These are phyloP conservation scores for Gelatoporia subvermispora DNA, from an alignment of 768 basidiomycete genomes.

Conservation along the genomic window DNA sequence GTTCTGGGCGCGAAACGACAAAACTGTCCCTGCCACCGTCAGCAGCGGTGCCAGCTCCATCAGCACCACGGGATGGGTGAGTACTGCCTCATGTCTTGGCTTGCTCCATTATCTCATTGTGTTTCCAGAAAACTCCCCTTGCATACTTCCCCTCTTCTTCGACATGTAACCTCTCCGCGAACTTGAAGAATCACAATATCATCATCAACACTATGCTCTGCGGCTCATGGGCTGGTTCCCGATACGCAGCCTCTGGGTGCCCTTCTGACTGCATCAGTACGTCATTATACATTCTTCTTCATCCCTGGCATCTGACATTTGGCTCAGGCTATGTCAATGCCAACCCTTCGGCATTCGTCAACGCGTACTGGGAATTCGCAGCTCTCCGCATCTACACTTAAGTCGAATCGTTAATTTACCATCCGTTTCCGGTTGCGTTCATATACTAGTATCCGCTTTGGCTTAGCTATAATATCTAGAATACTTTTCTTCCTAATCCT, in stretches of 20 bases:
- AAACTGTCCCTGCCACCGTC: constrained; percentile 42
- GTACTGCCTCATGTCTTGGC: constrained; percentile 7
- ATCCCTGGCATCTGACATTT: background rate
- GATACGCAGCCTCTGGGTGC: background rate
- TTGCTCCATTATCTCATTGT: no score
- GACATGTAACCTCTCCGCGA: constrained; percentile 33
- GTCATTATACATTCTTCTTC: background rate
- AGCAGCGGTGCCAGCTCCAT: constrained; percentile 33
- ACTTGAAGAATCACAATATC: constrained; percentile 32
- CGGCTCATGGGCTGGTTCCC: constrained; percentile 6
- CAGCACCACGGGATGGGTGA: constrained; percentile 51
- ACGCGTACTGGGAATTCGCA: constrained; percentile 48
- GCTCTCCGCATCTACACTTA: background rate
- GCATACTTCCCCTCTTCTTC: constrained; percentile 28
- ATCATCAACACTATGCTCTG: constrained; percentile 25
- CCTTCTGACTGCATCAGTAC: constrained; percentile 2
- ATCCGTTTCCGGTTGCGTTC: no score
- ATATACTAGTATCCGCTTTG: no score
- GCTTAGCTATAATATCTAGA: no score
- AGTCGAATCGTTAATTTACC: no score
- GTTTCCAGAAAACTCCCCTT: constrained; percentile 18
- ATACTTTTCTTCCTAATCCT: no score
- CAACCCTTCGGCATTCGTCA: constrained; percentile 59
- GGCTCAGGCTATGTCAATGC: constrained; percentile 54
- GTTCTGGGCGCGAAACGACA: constrained; percentile 57